Conservation (phyloP, 768 basidiomycete genomes). For the Sporobolomyces phaffii region DNA sequence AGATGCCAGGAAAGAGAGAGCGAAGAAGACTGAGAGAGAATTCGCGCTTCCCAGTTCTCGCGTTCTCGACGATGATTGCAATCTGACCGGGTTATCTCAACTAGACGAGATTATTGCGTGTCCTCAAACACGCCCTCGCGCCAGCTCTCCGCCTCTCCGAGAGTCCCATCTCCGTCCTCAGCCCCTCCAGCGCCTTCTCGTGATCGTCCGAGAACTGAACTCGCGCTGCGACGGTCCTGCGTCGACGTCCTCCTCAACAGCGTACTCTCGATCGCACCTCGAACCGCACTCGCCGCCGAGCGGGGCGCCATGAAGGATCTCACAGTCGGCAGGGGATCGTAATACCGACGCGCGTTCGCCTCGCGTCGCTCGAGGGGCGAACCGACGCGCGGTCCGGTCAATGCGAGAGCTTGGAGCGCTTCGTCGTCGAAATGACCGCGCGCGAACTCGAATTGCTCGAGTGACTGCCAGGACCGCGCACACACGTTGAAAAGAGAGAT, state of each 20-base stretch:
- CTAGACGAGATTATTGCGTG: too few relatives aligned
- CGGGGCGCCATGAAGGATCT: conserved; percentile 6
- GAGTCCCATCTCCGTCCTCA: too few relatives aligned
- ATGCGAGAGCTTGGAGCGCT: conserved; percentile 51
- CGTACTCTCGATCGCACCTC: neutral
- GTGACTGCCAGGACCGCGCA: conserved; percentile 49
- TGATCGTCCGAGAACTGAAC: neutral
- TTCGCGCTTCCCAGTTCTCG: neutral
- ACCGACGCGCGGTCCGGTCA: conserved; percentile 33
- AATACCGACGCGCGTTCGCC: too few relatives aligned
- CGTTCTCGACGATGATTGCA: neutral
- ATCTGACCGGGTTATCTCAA: too few relatives aligned
- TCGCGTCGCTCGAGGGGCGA: conserved; percentile 20
- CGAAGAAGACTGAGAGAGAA: neutral
- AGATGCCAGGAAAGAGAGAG: neutral
- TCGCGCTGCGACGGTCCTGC: neutral
- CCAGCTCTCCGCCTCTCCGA: neutral
- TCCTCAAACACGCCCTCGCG: conserved; percentile 11
- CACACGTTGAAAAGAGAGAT: too few relatives aligned
- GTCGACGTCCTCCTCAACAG: neutral
- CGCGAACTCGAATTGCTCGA: conserved; percentile 58
- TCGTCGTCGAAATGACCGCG: conserved; percentile 55
- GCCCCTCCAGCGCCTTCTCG: neutral
- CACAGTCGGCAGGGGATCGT: conserved; percentile 3
- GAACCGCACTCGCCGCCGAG: neutral